Conservation (phyloP, 2,329 filamentous ascomycete genomes). For the Aschersonia sp. region DNA sequence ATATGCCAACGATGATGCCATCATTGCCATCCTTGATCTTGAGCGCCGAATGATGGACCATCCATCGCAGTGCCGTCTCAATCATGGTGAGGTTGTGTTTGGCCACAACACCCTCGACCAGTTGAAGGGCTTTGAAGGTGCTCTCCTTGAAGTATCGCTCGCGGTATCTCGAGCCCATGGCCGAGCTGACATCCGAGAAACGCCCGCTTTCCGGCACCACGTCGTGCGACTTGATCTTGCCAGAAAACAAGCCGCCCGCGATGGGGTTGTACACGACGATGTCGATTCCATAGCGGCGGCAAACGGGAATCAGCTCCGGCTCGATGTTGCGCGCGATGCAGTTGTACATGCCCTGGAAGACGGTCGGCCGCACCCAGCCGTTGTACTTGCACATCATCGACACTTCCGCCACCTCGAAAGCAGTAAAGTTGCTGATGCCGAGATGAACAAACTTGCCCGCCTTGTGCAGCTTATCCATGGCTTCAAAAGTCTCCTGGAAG, state of each 20-base stretch:
- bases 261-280: conserved; percentile 74
- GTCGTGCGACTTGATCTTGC: conserved; percentile 60
- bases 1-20: conserved; percentile 45
- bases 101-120: conserved; percentile 52
- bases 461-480: conserved; percentile 69
- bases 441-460: conserved; percentile 71
- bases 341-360: conserved; percentile 86
- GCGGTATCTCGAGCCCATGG: conserved; percentile 43
- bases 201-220: conserved; percentile 49
- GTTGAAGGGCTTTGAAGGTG: conserved; percentile 45
- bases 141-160: conserved; percentile 57
- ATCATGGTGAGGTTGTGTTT: conserved; percentile 55
- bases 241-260: conserved; percentile 66
- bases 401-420: conserved; percentile 78
- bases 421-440: conserved; percentile 72
- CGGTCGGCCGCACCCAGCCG: conserved; percentile 67
- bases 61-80: conserved; percentile 62
- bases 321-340: conserved; percentile 64
- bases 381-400: conserved; percentile 65
- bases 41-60: conserved; percentile 52
- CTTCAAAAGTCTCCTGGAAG: conserved; percentile 67
- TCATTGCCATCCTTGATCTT: conserved; percentile 38
- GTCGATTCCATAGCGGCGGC: conserved; percentile 61
- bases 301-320: conserved; percentile 57
- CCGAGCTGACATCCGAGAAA: conserved; percentile 44